A percentile compares a stretch with the other conserved stretches of the same genome.
These are phyloP conservation scores for Aeschynomene evenia DNA, from an alignment of 306 rosid species.

Conservation along the genomic window DNA sequence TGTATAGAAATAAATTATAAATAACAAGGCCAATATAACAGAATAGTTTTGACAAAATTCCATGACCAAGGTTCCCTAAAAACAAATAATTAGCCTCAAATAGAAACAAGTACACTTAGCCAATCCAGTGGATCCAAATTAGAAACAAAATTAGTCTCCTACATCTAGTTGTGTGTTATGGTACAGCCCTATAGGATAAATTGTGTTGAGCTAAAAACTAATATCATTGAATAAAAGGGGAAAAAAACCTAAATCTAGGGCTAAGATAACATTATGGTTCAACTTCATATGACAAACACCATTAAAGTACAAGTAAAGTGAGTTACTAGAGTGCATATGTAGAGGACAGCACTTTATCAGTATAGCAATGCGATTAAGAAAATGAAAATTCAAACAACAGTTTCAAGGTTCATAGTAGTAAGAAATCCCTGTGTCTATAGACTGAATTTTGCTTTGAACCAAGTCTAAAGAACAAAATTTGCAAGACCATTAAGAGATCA, in stretches of 20 bases:
- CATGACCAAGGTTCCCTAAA: neutral
- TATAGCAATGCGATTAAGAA: neutral
- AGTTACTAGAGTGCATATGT: neutral
- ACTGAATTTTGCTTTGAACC: neutral
- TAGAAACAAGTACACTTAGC: slow-evolving; percentile 2
- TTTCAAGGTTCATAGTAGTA: neutral
- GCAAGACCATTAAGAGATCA: neutral
- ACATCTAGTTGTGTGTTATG: neutral
- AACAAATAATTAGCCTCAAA: neutral
- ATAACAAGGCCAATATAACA: neutral
- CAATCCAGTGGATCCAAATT: neutral
- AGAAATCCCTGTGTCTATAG: neutral
- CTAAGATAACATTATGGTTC: neutral
- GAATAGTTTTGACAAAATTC: neutral
- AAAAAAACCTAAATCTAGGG: neutral
- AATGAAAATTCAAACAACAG: neutral
- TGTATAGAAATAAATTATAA: neutral
- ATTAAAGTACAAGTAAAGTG: neutral
- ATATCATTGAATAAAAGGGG: no score
- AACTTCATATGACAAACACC: neutral
- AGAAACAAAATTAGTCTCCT: neutral
- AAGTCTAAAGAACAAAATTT: neutral
- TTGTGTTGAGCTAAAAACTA: no score
- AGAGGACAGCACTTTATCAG: neutral
- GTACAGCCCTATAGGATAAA: no score